Percentiles rank a stretch among this genome's conserved stretches.
Conservation (phyloP, 2,329 filamentous ascomycete genomes). For the Thelonectria olida region DNA sequence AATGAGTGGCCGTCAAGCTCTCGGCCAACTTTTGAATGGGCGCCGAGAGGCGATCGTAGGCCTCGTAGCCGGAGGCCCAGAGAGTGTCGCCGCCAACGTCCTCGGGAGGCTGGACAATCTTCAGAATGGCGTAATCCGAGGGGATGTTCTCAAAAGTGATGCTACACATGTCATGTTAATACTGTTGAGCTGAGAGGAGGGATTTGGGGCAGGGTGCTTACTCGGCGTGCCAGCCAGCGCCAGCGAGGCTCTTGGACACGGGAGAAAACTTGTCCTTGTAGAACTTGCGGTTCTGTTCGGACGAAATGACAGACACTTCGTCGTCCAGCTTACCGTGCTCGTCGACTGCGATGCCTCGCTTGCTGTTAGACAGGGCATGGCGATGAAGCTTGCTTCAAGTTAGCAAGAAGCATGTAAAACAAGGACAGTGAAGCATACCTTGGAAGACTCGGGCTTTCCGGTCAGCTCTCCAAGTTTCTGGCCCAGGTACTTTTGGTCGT, state of each 20-base stretch:
- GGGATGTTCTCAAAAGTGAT: conserved; percentile 24
- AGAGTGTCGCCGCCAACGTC: conserved; percentile 23
- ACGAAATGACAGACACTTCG: conserved; percentile 23
- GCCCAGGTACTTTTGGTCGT: conserved; percentile 19
- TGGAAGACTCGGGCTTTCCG: conserved; percentile 25
- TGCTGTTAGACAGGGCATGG: conserved; percentile 23
- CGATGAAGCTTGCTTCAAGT: conserved; percentile 12
- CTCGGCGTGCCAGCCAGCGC: conserved; percentile 26
- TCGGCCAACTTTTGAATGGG: conserved; percentile 19
- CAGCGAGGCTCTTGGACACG: conserved; percentile 18
- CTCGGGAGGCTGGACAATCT: conserved; percentile 19
- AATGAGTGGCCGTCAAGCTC: conserved; percentile 16
- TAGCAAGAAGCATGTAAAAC: neutral
- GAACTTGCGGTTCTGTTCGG: conserved; percentile 23
- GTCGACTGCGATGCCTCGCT: conserved; percentile 22
- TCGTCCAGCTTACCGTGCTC: conserved; percentile 25
- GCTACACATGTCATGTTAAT: no score
- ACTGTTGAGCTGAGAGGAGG: no score
- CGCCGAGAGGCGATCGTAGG: conserved; percentile 21
- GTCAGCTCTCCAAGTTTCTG: conserved; percentile 21
- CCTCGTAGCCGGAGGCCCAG: conserved; percentile 23
- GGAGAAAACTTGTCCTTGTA: conserved; percentile 20
- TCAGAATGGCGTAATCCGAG: conserved; percentile 18
- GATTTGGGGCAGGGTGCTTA: neutral
- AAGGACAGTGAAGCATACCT: neutral